A percentile compares a stretch with the other conserved stretches of the same genome.
Conservation (phyloP, 306 rosid species). For the Begonia masoniana region DNA sequence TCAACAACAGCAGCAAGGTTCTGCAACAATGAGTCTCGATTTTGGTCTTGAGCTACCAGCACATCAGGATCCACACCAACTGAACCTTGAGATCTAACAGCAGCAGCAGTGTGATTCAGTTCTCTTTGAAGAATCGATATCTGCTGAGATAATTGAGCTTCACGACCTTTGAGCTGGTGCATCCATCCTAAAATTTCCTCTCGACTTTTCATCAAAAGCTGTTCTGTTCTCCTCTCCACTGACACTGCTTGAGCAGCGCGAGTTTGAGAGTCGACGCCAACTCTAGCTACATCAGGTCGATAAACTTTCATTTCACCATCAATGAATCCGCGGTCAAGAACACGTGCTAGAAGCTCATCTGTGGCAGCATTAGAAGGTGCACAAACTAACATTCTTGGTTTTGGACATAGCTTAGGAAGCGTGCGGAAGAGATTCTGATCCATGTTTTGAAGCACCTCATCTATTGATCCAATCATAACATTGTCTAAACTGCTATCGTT, state of each 20-base stretch:
- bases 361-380: conserved; percentile 99
- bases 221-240: conserved; percentile 97
- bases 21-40: conserved; percentile 70
- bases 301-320: conserved; percentile 99
- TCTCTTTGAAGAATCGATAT: conserved; percentile 73
- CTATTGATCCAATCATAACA: conserved; percentile 70
- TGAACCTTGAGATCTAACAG: conserved; percentile 88
- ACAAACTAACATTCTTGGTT: conserved; percentile 97
- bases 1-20: conserved; percentile 89
- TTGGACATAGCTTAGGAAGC: conserved; percentile 87
- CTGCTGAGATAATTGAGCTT: conserved; percentile 65
- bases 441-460: conserved; percentile 96
- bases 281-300: conserved; percentile 97
- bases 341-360: conserved; percentile 98
- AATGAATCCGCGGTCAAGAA: conserved; percentile 93
- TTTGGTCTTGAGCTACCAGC: conserved; percentile 86
- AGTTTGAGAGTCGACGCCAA: conserved; percentile 97
- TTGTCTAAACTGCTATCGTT: conserved; percentile 61
- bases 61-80: conserved; percentile 96
- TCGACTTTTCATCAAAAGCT: conserved; percentile 71
- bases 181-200: conserved; percentile 82
- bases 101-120: conserved; percentile 79
- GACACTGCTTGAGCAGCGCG: conserved; percentile 99
- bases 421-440: conserved; percentile 91
- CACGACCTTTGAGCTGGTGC: conserved; percentile 82